phyloP scores from a whole-genome alignment of 345 rosid species.

The sweet orange (Citrus sinensis) region DVS_A1.0 CM039168.1:21240501-21241000 shows the following conservation, averaged over 20 bases:
- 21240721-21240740: background rate
- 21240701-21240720: background rate
- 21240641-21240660: background rate
- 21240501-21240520: background rate
- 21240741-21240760: background rate
- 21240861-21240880: background rate
- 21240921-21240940: background rate
- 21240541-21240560: too few species aligned
- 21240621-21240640: background rate
- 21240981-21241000: background rate
- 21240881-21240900: background rate
- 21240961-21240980: background rate
- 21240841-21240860: conserved; percentile 1
- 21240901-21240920: background rate
- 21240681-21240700: background rate
- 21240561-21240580: background rate
- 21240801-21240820: background rate
- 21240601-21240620: background rate
- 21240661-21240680: background rate
- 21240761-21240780: background rate
- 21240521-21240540: background rate
- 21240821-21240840: background rate
- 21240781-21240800: background rate
- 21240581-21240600: background rate
- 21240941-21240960: conserved; percentile 3